Evolutionary conservation across 305 asterid species (phyloP), one percentile per base, ranked within the genome.

Genomic region (Fraxinus nigra): DNA sequence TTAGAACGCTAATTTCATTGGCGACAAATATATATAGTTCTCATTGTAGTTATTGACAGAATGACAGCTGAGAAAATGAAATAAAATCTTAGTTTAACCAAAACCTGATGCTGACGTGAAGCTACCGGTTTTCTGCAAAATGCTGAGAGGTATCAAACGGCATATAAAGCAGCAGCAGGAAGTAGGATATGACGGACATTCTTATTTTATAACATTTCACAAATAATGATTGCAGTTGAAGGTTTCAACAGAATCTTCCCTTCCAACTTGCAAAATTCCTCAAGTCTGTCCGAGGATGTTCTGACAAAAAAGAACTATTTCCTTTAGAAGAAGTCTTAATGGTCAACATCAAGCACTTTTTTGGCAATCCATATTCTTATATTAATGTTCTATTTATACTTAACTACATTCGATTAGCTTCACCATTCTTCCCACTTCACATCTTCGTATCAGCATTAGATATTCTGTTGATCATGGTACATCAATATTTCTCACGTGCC

Each of bases 61-160:
- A 28, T 28, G 30, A 28, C 30, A 28, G 30, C 72, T 63, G 72
- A 63, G 72, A 26, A 56, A 56, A 56, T 0, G 28, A 18, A 7
- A 6, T 20, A 56, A 59, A 65, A 26, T 24, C 20, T 16, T 20
- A 80, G 26, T 46, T 43, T 26, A 81, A 77, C 13, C 9, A 24
- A 85, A 33, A n/a, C 3, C 11, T 80, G 91, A 87, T 26, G 86
- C 77, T 77, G 87, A 89, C 79, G 79, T 79, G 40, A 81, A 82
- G 83, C 81, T 75, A 78, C 56, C 4, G 16, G 85, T 16, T 79
- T 40, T 35, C 28, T 28, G n/a, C 5, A 46, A 78, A 80, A 81
- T 61, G 81, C 84, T 88, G 82, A 85, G 70, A 34, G 73, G 37
- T 79, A 79, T 82, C 83, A 72, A 63, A 79, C 34, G 54, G 63